phyloP scores from a whole-genome alignment of 2,329 filamentous ascomycete genomes.

The Daldinia sp. region DNA sequence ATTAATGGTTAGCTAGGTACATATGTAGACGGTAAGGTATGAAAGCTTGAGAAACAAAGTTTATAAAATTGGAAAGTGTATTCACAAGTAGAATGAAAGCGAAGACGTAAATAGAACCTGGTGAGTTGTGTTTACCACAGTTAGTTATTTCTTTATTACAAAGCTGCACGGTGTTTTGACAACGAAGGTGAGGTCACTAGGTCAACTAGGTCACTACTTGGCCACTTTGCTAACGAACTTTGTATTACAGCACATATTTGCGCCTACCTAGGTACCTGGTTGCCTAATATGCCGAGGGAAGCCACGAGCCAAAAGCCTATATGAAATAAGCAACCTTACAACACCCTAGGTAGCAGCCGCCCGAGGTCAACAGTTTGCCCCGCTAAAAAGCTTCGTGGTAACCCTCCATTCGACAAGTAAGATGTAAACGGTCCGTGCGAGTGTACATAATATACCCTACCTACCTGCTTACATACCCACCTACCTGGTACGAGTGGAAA shows the following conservation, averaged over 20 bases:
- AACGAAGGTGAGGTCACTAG: constrained; percentile 11
- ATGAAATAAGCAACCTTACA: not conserved
- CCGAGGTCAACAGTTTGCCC: constrained; percentile 29
- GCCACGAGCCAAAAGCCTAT: constrained; percentile 13
- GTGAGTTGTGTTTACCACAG: not conserved
- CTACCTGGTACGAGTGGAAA: not conserved
- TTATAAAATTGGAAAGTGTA: not conserved
- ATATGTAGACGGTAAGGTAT: too few species aligned
- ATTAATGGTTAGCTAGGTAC: not conserved
- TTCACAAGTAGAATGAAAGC: not conserved
- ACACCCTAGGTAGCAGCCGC: constrained; percentile 14
- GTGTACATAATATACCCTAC: not conserved
- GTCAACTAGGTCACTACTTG: too few species aligned
- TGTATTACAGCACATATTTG: not conserved
- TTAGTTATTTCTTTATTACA: constrained; percentile 29
- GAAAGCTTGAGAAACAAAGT: not conserved
- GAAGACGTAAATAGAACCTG: not conserved
- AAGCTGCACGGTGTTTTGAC: constrained; percentile 16
- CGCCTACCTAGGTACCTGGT: not conserved
- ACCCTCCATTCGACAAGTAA: constrained; percentile 24
- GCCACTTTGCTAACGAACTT: not conserved
- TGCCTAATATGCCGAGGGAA: constrained; percentile 33
- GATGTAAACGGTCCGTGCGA: not conserved
- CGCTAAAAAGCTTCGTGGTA: constrained; percentile 32
- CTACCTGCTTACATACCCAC: not conserved